Evolutionary conservation across 78 protist species (phyloP), one percentile per base, ranked within the genome.

Genomic region (Parvularia atlantis): DNA sequence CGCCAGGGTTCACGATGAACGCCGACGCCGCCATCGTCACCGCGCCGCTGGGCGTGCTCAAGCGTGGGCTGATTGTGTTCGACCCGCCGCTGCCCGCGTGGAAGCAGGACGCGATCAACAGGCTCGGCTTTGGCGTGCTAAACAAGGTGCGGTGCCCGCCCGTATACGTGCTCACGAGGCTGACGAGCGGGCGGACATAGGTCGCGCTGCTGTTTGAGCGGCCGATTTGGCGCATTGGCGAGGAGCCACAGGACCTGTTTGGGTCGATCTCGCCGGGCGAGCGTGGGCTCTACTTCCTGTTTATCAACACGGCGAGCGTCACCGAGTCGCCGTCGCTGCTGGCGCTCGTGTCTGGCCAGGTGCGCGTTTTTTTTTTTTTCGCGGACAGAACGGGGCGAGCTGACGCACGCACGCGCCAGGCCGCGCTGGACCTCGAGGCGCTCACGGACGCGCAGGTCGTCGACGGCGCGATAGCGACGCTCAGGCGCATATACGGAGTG

Each of bases 101-200:
- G 58, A 76, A 76, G 59, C 56, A 36, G 60, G 35, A 6, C 20
- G 68, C 79, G 28, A 73, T 76, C 20, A 30, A n/a, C 19, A 37
- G 62, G 5, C 75, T 76, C 28, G 81, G 81, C 31, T 76, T 73
- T 6, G 81, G 81, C 35, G 5, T 4, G 26, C 30, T 76, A 22
- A 76, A 76, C 56, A 76, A 76, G 58, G 78, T 76, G n/a, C 22
- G 66, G n/a, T n/a, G n/a, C n/a, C n/a, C n/a, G n/a, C n/a, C n/a
- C n/a, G n/a, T n/a, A n/a, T n/a, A n/a, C n/a, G n/a, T n/a, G n/a
- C n/a, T n/a, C n/a, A n/a, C n/a, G n/a, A n/a, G n/a, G n/a, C n/a
- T n/a, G n/a, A n/a, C n/a, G n/a, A n/a, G n/a, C n/a, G n/a, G n/a
- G n/a, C n/a, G n/a, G n/a, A n/a, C n/a, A n/a, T n/a, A n/a, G n/a